Base-by-base conservation (phyloP, 768 basidiomycete species). In the Suillus alpinus region DNA sequence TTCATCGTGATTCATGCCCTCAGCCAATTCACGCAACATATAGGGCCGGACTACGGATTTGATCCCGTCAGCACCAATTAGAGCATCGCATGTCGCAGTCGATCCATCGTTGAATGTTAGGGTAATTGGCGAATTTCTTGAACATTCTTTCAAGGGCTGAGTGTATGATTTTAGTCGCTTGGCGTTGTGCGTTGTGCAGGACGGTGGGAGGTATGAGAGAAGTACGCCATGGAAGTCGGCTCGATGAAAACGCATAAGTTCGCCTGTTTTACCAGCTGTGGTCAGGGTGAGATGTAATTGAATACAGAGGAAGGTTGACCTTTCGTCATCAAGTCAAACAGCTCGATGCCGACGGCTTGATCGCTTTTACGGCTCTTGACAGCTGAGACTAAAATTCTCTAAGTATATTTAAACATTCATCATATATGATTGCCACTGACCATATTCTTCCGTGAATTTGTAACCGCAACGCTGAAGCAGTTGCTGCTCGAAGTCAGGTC, bases 31-130 rank as follows among this genome's bases (percentile, higher is more conserved):
- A 0, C 64, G 62, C 59, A 78, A 75, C 65, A 86, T 67, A 41
- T 50, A 56, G 7, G 65, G 63, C 26, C 80, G 75, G n/a, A 75
- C 82, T 59, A 75, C 76, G 34, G 86, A 88, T 72, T 83, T 84
- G 61, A 89, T 62, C 4, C 87, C 87, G 63, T 89, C 88, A 20
- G 86, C 87, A 44, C 87, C 88, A 57, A 89, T 71, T 26, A 91
- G 80, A 12, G 89, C 69, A 68, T 91, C 88, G 67, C 86, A 89
- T 20, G 77, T 75, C 5, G 84, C 77, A 16, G 74, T 78, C 12
- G 85, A 77, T 41, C 85, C 87, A 66, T 91, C 89, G 63, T 83
- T 75, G 68, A 91, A 91, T 23, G 75, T 66, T 60, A 91, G 74
- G 31, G 72, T 77, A 64, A 86, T 78, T 0, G 62, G 62, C 13